phyloP scores from a whole-genome alignment of 495 filamentous ascomycete genomes.

The Podospora tetraspora region DNA sequence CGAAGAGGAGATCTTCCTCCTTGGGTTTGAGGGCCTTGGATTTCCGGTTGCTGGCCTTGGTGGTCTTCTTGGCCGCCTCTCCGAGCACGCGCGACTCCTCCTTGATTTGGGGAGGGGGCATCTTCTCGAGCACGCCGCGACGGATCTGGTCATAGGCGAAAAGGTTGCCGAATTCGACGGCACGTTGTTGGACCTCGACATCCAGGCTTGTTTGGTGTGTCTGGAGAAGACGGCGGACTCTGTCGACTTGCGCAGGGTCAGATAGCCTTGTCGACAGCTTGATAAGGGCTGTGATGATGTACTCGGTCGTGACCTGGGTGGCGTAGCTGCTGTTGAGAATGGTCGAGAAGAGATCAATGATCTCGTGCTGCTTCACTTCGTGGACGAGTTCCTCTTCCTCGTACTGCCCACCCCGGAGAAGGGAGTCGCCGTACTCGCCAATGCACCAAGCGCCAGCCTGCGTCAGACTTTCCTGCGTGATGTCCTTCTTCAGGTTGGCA shows the following conservation, averaged over 20 bases:
- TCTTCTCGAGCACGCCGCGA: conserved; percentile 86
- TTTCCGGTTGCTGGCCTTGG: conserved; percentile 68
- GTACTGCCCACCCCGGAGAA: conserved; percentile 83
- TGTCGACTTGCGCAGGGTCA: conserved; percentile 75
- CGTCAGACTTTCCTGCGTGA: conserved; percentile 92
- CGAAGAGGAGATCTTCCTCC: conserved; percentile 86
- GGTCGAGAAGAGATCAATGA: conserved; percentile 82
- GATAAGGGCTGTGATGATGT: conserved; percentile 91
- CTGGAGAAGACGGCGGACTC: conserved; percentile 71
- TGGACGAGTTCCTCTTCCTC: conserved; percentile 92
- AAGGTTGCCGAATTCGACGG: conserved; percentile 90
- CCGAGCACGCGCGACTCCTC: conserved; percentile 87
- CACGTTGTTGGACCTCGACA: conserved; percentile 91
- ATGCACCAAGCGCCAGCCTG: conserved; percentile 97
- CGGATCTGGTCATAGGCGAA: conserved; percentile 86
- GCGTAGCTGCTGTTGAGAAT: conserved; percentile 93
- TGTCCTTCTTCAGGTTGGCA: conserved; percentile 82
- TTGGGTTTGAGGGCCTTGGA: conserved; percentile 72
- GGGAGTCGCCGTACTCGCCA: conserved; percentile 88
- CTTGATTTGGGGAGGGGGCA: conserved; percentile 94
- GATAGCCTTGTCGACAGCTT: conserved; percentile 88
- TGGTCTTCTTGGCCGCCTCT: conserved; percentile 76
- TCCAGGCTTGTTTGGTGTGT: conserved; percentile 76
- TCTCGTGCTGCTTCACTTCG: conserved; percentile 82
- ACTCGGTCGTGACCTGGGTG: conserved; percentile 83